These are phyloP conservation scores for Calcarisporium arbuscula DNA, from an alignment of 2,329 filamentous ascomycete genomes.

Conservation along the genomic window DNA sequence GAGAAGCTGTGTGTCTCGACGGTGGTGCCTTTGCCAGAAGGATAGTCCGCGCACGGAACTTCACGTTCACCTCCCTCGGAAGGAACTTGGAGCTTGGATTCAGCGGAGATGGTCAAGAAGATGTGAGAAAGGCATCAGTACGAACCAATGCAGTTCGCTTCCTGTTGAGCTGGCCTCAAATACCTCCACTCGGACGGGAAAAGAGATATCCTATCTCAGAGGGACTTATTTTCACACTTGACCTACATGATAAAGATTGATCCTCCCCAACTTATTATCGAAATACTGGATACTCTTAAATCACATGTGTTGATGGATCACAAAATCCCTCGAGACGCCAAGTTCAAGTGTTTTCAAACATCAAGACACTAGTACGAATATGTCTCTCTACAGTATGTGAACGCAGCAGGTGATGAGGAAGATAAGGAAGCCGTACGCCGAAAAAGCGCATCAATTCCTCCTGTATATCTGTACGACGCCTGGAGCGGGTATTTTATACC, in stretches of 20 bases:
- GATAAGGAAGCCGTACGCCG: conserved; percentile 48
- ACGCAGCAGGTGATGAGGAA: conserved; percentile 35
- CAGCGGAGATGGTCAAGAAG: conserved; percentile 50
- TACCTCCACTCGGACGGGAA: conserved; percentile 73
- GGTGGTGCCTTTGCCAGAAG: conserved; percentile 73
- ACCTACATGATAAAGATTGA: conserved; percentile 75
- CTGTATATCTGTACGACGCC: conserved; percentile 67
- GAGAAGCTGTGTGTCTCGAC: conserved; percentile 80
- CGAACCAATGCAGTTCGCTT: conserved; percentile 79
- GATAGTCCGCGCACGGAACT: conserved; percentile 71
- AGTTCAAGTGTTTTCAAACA: conserved; percentile 70
- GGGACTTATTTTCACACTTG: conserved; percentile 75
- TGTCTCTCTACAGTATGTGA: conserved; percentile 63
- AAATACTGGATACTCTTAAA: conserved; percentile 67
- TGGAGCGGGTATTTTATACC: conserved; percentile 66
- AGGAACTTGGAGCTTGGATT: conserved; percentile 71
- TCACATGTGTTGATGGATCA: conserved; percentile 68
- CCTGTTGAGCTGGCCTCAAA: conserved; percentile 69
- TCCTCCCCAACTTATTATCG: conserved; percentile 64
- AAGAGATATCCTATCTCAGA: conserved; percentile 71
- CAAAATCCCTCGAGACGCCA: conserved; percentile 64
- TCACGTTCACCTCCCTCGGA: conserved; percentile 73
- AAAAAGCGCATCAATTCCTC: conserved; percentile 70
- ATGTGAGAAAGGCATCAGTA: conserved; percentile 66
- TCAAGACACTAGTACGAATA: conserved; percentile 65